A percentile compares a stretch with the other conserved stretches of the same genome.
Conservation (phyloP, 352 stramenopile genomes). For the Blastocystis sp. region DNA sequence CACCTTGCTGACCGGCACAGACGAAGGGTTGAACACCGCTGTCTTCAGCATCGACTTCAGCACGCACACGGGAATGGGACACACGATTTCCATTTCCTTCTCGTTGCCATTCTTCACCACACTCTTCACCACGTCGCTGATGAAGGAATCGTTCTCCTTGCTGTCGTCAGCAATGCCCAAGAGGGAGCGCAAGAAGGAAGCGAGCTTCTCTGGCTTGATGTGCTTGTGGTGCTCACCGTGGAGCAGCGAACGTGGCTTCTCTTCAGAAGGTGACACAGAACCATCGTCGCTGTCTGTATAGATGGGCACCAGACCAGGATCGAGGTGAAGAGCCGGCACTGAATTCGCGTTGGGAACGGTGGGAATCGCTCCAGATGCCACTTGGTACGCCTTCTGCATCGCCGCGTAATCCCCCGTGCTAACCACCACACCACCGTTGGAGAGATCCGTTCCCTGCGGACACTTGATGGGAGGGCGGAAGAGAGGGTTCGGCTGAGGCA, state of each 20-base stretch:
- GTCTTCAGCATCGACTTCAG: slow-evolving; percentile 39
- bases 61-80: slow-evolving; percentile 44
- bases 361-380: not conserved
- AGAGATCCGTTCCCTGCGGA: slow-evolving; percentile 24
- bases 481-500: not conserved
- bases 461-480: slow-evolving; percentile 4
- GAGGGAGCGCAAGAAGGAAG: slow-evolving; percentile 24
- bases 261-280: not conserved
- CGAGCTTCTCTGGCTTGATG: slow-evolving; percentile 20
- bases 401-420: slow-evolving; percentile 18
- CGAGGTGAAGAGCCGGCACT: not conserved
- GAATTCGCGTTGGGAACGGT: not conserved
- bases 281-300: slow-evolving; percentile 55
- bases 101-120: slow-evolving; percentile 38
- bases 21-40: slow-evolving; percentile 15
- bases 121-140: slow-evolving; percentile 6
- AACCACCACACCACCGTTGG: slow-evolving; percentile 42
- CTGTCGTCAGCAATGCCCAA: not conserved
- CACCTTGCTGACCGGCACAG: slow-evolving; percentile 5
- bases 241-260: not conserved
- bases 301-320: slow-evolving; percentile 26
- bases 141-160: not conserved
- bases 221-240: not conserved
- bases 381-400: not conserved
- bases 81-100: slow-evolving; percentile 49